Base-by-base conservation (phyloP, 345 rosid species). In the Eucalyptus paniculata region DNA sequence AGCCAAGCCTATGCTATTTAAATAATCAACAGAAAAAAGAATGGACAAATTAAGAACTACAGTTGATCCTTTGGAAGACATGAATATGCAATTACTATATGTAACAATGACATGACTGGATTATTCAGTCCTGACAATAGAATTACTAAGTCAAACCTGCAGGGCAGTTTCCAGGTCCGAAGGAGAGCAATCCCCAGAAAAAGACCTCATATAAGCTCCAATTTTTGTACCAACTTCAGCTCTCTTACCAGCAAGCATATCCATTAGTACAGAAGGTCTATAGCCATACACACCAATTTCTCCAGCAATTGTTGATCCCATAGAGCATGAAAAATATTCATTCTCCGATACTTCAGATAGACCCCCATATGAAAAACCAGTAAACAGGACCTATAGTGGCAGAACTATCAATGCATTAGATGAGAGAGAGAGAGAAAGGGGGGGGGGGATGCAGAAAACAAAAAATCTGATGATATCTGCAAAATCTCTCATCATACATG, bases 231-330 rank as follows among this genome's bases (percentile, higher is more conserved):
- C 94, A 80, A 95, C 98, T 94, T 94, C 98, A 92, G 97, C 98
- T 94, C 99, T 95, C 94, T 97, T 97, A 87, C 99, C 97, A 89
- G 99, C 99, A 89, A 97, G 97, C 98, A 97, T 96, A 89, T 97
- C 99, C 96, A 93, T 94, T 87, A 96, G 93, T 91, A 97, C 87
- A 50, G 98, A 93, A 60, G 98, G 99, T 90, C 94, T 96, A 91
- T 96, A 94, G 83, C 99, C 99, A 95, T 95, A 97, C 42, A 96
- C 92, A 87, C 99, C 99, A 87, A 96, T 95, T 92, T 96, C 99
- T 91, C 96, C 97, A 65, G 99, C 98, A 94, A 96, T 95, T 15
- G 94, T 94, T 92, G 98, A 94, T 87, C 96, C 99, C 97, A 97
- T 95, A 67, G 96, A 94, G 91, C 95, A 97, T 47, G 99, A 97